Conservation (phyloP, 1,139 yeast genomes). For the Fermentozyma sake region DNA sequence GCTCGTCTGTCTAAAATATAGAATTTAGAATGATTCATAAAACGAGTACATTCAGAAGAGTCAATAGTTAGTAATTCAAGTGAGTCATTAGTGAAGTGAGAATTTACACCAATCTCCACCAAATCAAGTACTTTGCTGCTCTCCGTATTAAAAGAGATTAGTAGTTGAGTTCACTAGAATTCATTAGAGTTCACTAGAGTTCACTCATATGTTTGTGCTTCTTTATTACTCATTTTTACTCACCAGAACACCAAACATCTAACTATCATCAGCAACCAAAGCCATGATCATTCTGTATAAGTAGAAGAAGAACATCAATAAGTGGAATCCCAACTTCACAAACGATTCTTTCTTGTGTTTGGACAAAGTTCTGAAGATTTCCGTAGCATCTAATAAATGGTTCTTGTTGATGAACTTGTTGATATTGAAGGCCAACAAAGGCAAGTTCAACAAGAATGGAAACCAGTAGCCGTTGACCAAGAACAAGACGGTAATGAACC, state of each 20-base stretch:
- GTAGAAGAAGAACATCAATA: constrained; percentile 91
- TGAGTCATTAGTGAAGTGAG: no score
- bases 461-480: constrained; percentile 92
- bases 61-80: no score
- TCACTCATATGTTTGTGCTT: no score
- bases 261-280: constrained; percentile 63
- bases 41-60: no score
- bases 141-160: no score
- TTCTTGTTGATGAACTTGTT: constrained; percentile 72
- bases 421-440: constrained; percentile 77
- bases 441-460: constrained; percentile 79
- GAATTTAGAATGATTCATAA: no score
- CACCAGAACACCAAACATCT: constrained; percentile 5
- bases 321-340: constrained; percentile 84
- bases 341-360: constrained; percentile 92
- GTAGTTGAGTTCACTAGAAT: no score
- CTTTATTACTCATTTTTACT: no score
- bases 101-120: no score
- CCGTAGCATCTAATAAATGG: constrained; percentile 94
- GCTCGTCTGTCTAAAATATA: no score
- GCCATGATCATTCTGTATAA: constrained; percentile 96
- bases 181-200: no score
- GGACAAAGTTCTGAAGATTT: constrained; percentile 89
- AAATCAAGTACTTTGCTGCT: no score
- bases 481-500: constrained; percentile 63